Percentiles rank a stretch among this genome's conserved stretches.
phyloP scores from a whole-genome alignment of 129 eudicot genomes.

The Centrapalus pauciflorus region DNA sequence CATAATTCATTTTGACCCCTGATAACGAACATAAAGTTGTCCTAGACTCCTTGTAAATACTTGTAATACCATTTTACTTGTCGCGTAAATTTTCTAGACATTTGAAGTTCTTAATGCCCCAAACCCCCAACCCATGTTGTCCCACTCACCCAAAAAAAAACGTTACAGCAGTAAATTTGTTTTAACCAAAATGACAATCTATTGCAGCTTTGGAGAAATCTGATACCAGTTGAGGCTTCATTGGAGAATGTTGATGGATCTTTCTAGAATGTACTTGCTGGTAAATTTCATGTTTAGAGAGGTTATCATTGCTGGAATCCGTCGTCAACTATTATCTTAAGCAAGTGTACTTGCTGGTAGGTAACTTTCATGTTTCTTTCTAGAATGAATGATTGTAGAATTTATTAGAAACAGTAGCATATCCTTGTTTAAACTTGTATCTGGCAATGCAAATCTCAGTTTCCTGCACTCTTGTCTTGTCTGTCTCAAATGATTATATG shows the following conservation, averaged over 20 bases:
- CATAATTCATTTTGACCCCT: background rate
- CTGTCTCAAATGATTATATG: constrained; percentile 7
- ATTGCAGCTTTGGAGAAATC: constrained; percentile 87
- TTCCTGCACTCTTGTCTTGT: constrained; percentile 8
- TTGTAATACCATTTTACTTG: background rate
- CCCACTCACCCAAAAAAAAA: no score
- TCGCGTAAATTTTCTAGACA: background rate
- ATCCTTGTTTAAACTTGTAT: background rate
- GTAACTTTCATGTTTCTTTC: constrained; percentile 5
- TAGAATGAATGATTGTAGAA: background rate
- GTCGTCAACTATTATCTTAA: no score
- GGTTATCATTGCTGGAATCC: no score
- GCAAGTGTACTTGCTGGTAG: constrained; percentile 16
- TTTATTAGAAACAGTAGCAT: background rate
- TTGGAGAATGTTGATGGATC: background rate
- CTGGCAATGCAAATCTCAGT: background rate
- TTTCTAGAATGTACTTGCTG: constrained; percentile 15
- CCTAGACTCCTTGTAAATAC: background rate
- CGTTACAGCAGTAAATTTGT: background rate
- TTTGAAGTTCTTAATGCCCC: background rate
- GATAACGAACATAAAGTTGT: background rate
- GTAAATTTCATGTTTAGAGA: no score
- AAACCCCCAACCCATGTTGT: background rate
- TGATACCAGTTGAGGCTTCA: constrained; percentile 54
- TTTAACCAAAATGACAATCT: constrained; percentile 4